phyloP scores from a whole-genome alignment of 1,139 yeast species.

The Yamadazyma oceani region DNA sequence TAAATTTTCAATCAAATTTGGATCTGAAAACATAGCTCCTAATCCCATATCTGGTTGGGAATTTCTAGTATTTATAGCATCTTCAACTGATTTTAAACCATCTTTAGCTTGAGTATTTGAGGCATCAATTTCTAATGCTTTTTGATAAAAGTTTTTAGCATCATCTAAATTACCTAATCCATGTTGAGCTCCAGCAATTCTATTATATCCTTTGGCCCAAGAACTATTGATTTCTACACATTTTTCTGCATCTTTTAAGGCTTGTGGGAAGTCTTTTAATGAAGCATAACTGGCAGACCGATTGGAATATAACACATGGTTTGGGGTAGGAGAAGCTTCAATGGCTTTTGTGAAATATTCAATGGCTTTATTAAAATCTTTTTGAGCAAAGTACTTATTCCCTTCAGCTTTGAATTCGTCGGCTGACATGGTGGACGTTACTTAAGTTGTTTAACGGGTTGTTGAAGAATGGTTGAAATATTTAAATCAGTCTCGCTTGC shows the following conservation, averaged over 20 bases:
- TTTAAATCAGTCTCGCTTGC: background rate
- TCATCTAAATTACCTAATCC: conserved; percentile 79
- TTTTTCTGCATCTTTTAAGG: conserved; percentile 79
- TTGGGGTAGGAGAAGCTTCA: conserved; percentile 75
- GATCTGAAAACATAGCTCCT: conserved; percentile 77
- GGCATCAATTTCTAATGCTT: conserved; percentile 83
- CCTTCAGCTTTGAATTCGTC: conserved; percentile 82
- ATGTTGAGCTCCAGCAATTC: conserved; percentile 90
- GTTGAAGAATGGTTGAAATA: too few relatives aligned
- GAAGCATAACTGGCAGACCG: conserved; percentile 94
- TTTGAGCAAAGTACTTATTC: conserved; percentile 86
- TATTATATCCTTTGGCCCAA: conserved; percentile 95
- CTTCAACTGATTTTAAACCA: conserved; percentile 72
- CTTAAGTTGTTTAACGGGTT: too few relatives aligned
- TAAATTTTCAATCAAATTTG: conserved; percentile 72
- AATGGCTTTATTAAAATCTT: conserved; percentile 78
- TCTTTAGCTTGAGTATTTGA: conserved; percentile 82
- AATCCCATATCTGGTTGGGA: conserved; percentile 71
- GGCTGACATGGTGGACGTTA: conserved; percentile 54
- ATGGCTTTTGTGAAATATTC: conserved; percentile 85
- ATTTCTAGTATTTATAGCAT: conserved; percentile 46
- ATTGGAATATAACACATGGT: conserved; percentile 88
- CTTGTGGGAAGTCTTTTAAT: conserved; percentile 66
- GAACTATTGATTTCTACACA: conserved; percentile 75
- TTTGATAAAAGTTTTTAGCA: conserved; percentile 68